A percentile compares a stretch with the other conserved stretches of the same genome.
Conservation (phyloP, 192 early-diverging fungal genomes). For the Podochytrium sp. region DNA sequence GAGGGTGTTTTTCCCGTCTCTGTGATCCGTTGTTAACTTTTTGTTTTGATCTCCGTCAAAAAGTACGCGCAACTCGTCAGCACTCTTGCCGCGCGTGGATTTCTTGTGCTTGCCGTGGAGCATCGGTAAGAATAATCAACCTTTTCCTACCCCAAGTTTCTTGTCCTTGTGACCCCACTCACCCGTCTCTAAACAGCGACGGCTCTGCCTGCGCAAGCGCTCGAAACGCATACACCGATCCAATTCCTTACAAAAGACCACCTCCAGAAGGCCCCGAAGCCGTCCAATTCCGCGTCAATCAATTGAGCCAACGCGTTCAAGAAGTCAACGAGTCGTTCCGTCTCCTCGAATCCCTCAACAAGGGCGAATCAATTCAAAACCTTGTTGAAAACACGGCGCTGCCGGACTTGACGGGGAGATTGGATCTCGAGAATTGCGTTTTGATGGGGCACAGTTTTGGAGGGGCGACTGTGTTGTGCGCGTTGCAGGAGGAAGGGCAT, state of each 20-base stretch:
- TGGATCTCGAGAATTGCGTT: conserved; percentile 18
- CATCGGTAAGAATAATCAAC: conserved; percentile 46
- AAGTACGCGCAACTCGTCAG: conserved; percentile 36
- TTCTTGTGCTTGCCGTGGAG: conserved; percentile 42
- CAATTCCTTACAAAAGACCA: neutral
- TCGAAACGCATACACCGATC: neutral
- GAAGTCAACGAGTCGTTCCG: conserved; percentile 22
- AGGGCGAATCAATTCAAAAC: conserved; percentile 2
- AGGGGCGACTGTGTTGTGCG: conserved; percentile 15
- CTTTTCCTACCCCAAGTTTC: too few species aligned
- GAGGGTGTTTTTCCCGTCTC: too few species aligned
- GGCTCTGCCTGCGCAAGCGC: conserved; percentile 12
- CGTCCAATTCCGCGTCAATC: neutral
- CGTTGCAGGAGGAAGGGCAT: neutral
- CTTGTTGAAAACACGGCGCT: neutral
- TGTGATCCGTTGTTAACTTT: neutral
- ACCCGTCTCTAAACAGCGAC: conserved; percentile 13
- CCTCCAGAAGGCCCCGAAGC: conserved; percentile 7
- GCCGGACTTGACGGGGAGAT: conserved; percentile 12
- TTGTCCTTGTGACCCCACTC: conserved; percentile 10
- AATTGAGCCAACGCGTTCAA: conserved; percentile 15
- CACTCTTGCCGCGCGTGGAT: conserved; percentile 41
- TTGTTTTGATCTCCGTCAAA: too few species aligned
- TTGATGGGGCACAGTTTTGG: conserved; percentile 33
- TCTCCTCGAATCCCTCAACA: conserved; percentile 2